Evolutionary conservation across 2,329 filamentous ascomycete species (phyloP).

Genomic region (Colletotrichum cereale): DNA sequence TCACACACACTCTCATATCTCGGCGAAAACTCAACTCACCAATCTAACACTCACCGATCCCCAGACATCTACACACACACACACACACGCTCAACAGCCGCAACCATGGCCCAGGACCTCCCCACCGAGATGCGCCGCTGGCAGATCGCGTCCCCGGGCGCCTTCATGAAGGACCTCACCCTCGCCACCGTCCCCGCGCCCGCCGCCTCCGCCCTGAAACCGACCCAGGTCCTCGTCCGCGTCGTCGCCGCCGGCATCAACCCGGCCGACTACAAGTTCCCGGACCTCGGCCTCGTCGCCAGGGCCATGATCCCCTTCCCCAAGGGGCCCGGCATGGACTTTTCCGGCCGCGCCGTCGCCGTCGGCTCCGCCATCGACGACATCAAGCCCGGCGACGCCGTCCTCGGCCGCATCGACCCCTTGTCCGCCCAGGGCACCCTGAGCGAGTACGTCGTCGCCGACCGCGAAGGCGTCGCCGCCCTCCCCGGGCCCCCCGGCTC

Average conservation of each 20-base stretch:
- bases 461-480: constrained; percentile 49
- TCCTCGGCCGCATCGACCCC: constrained; percentile 55
- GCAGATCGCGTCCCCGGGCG: constrained; percentile 43
- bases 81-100: background rate
- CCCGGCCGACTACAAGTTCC: constrained; percentile 63
- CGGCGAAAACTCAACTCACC: background rate
- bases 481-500: constrained; percentile 54
- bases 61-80: background rate
- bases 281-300: constrained; percentile 55
- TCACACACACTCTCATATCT: background rate
- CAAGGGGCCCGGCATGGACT: constrained; percentile 62
- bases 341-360: constrained; percentile 61
- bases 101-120: constrained; percentile 3
- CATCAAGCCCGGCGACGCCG: constrained; percentile 55
- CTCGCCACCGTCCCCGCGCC: constrained; percentile 45
- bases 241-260: constrained; percentile 60
- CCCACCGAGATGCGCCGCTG: constrained; percentile 40
- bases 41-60: background rate
- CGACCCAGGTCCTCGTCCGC: constrained; percentile 55
- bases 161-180: constrained; percentile 50
- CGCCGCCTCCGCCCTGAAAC: constrained; percentile 44
- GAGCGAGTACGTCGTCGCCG: constrained; percentile 56
- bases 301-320: constrained; percentile 53
- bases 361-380: constrained; percentile 42
- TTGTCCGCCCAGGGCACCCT: constrained; percentile 55